Conservation (phyloP, 106 monocot species). For the Hemerocallis citrina region DNA sequence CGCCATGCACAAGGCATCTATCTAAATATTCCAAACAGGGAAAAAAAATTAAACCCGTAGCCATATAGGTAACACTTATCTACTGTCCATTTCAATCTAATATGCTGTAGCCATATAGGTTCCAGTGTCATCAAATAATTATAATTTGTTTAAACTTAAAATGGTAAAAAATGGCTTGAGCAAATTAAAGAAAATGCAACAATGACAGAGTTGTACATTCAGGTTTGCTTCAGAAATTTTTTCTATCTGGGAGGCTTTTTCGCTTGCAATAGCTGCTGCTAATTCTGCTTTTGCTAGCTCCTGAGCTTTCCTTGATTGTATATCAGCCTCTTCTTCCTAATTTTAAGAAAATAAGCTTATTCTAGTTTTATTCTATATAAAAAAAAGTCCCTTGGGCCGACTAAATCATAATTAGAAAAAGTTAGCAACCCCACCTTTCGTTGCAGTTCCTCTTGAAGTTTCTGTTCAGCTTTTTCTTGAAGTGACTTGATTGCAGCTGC, state of each 20-base stretch:
- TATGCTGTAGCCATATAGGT: too few relatives aligned
- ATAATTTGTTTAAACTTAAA: background rate
- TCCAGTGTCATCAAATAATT: background rate
- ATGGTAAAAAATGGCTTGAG: background rate
- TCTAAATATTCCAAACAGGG: constrained; percentile 25
- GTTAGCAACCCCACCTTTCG: constrained; percentile 43
- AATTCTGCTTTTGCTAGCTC: constrained; percentile 85
- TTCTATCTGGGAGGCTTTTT: constrained; percentile 87
- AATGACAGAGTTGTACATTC: constrained; percentile 34
- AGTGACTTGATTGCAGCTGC: constrained; percentile 56
- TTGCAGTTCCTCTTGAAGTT: constrained; percentile 63
- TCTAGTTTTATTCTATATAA: background rate
- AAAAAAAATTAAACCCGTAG: background rate
- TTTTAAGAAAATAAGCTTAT: background rate
- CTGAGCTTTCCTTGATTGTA: constrained; percentile 39
- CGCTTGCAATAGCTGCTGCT: constrained; percentile 69
- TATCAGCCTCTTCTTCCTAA: constrained; percentile 69
- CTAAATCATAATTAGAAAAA: background rate
- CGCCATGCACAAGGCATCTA: constrained; percentile 96
- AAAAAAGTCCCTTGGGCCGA: background rate
- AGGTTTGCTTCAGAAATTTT: constrained; percentile 94
- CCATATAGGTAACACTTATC: background rate
- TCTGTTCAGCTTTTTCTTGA: constrained; percentile 85
- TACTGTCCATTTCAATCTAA: too few relatives aligned
- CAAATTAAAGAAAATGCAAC: constrained; percentile 1